phyloP scores from a whole-genome alignment of 2,329 filamentous ascomycete genomes.

The Phialophora macrospora region DNA sequence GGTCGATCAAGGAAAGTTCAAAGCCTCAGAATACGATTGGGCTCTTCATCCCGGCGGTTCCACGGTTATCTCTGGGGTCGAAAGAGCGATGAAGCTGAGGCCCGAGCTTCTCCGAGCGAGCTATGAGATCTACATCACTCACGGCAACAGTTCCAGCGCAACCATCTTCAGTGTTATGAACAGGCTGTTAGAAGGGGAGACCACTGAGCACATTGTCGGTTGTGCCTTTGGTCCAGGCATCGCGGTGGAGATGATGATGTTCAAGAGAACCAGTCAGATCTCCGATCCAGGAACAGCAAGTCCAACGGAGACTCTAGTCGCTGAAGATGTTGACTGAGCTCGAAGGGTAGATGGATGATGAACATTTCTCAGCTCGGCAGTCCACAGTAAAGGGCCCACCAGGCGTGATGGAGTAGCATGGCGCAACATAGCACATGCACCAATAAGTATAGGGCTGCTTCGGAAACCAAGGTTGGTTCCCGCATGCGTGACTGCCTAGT shows the following conservation, averaged over 20 bases:
- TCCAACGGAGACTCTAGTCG: slow-evolving; percentile 37
- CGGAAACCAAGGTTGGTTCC: slow-evolving; percentile 28
- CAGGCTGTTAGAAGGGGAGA: slow-evolving; percentile 54
- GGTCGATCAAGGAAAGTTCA: slow-evolving; percentile 45
- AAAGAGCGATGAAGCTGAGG: slow-evolving; percentile 60
- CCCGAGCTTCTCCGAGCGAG: slow-evolving; percentile 71
- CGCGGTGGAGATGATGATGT: slow-evolving; percentile 69
- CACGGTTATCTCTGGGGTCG: slow-evolving; percentile 68
- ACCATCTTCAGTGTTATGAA: slow-evolving; percentile 72
- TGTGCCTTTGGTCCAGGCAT: slow-evolving; percentile 74
- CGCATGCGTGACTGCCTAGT: slow-evolving; percentile 22
- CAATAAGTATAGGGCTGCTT: slow-evolving; percentile 37
- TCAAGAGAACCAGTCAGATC: slow-evolving; percentile 47
- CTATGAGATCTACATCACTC: slow-evolving; percentile 69
- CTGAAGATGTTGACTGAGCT: slow-evolving; percentile 37
- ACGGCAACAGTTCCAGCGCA: slow-evolving; percentile 70
- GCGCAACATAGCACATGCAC: slow-evolving; percentile 34
- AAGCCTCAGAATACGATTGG: slow-evolving; percentile 70
- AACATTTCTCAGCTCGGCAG: neutral
- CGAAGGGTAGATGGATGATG: neutral
- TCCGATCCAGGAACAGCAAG: slow-evolving; percentile 34
- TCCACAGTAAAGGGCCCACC: slow-evolving; percentile 16
- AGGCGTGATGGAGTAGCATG: slow-evolving; percentile 27
- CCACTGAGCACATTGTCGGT: slow-evolving; percentile 62
- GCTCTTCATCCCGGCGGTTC: slow-evolving; percentile 73